Conservation (phyloP, 2,329 filamentous ascomycete species). For the Apiospora phragmitis region DNA sequence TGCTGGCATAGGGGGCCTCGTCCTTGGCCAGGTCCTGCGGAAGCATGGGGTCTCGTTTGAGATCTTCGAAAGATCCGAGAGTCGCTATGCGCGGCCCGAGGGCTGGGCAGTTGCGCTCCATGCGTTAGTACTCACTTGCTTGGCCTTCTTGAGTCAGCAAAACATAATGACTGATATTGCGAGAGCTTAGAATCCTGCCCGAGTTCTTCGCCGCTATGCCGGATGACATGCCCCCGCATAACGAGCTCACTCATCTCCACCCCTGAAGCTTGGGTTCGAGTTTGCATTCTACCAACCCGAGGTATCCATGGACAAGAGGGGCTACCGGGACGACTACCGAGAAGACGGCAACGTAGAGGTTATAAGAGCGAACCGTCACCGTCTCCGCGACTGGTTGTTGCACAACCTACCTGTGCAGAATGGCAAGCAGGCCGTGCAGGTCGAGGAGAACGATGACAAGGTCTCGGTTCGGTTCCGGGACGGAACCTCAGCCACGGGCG, state of each 20-base stretch:
- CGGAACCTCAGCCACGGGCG: conserved; percentile 32
- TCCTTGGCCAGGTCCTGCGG: conserved; percentile 13
- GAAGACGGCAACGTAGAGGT: not conserved
- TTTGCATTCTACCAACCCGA: conserved; percentile 15
- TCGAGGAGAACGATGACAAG: not conserved
- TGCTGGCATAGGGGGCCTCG: conserved; percentile 15
- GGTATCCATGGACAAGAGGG: conserved; percentile 11
- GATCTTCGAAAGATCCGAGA: conserved; percentile 14
- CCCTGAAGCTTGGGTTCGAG: conserved; percentile 19
- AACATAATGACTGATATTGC: not conserved
- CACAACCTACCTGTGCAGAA: not conserved
- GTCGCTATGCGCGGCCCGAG: conserved; percentile 9
- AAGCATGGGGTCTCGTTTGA: conserved; percentile 13
- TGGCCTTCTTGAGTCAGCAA: no score
- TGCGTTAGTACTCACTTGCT: not conserved
- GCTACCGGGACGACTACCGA: not conserved
- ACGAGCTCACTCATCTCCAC: conserved; percentile 19
- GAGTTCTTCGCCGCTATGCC: conserved; percentile 5
- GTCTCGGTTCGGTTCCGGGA: not conserved
- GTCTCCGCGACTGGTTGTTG: not conserved
- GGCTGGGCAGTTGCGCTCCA: conserved; percentile 14
- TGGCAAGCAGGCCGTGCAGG: not conserved
- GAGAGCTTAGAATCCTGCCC: not conserved
- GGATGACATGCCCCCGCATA: conserved; percentile 18
- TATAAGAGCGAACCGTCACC: not conserved